phyloP scores from a whole-genome alignment of 345 rosid genomes.

The Corymbia maculata region DNA sequence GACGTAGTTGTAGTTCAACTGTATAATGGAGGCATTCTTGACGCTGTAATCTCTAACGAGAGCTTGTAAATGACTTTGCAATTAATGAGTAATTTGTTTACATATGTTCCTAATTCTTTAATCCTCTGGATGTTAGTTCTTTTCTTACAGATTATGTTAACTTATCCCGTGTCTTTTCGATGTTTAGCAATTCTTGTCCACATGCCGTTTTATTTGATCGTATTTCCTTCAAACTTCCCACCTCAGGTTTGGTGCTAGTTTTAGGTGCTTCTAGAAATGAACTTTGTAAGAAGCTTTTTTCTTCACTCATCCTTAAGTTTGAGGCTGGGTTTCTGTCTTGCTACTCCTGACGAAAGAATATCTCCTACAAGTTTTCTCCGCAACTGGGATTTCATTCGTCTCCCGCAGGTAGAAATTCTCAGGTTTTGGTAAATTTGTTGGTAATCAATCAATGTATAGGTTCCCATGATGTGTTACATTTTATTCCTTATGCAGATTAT shows the following conservation, averaged over 20 bases:
- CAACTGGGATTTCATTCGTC: conserved; percentile 18
- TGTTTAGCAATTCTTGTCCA: background rate
- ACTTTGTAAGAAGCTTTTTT: background rate
- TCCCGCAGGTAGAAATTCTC: conserved; percentile 29
- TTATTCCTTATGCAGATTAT: background rate
- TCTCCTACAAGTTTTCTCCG: conserved; percentile 5
- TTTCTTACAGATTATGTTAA: background rate
- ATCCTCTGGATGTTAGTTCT: background rate
- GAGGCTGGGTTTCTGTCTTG: background rate
- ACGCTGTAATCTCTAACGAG: background rate
- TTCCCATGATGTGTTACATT: background rate
- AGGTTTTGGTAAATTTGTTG: conserved; percentile 6
- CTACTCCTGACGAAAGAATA: conserved; percentile 2
- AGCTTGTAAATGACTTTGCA: background rate
- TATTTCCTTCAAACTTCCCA: background rate
- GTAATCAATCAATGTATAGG: background rate
- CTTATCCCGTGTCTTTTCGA: background rate
- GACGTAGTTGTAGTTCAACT: background rate
- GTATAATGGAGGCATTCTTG: background rate
- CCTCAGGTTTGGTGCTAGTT: background rate
- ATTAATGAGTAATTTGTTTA: background rate
- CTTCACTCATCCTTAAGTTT: background rate
- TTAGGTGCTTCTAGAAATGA: background rate
- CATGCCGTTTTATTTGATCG: background rate
- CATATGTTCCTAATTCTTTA: background rate